A percentile compares a stretch with the other conserved stretches of the same genome.
These are phyloP conservation scores for Andrographis paniculata DNA, from an alignment of 305 asterid genomes.

Conservation along the genomic window DNA sequence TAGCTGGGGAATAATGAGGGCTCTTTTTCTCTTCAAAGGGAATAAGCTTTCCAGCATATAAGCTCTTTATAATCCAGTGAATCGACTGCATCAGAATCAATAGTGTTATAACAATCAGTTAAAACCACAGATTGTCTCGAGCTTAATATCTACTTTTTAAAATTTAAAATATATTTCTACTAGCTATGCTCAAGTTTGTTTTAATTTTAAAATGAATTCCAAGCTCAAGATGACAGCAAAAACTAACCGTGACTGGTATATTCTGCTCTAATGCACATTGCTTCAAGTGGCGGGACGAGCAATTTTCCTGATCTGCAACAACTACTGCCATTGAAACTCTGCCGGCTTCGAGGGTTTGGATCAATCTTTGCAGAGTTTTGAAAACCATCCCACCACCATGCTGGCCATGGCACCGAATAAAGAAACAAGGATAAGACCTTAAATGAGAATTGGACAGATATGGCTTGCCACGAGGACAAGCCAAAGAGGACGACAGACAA, in stretches of 20 bases:
- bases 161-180: no score
- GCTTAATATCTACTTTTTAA: no score
- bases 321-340: conserved; percentile 43
- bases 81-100: conserved; percentile 44
- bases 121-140: background rate
- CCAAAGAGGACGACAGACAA: no score
- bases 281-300: conserved; percentile 66
- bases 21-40: conserved; percentile 37
- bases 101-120: conserved; percentile 7
- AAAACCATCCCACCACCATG: conserved; percentile 80
- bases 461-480: no score
- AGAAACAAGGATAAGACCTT: conserved; percentile 9
- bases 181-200: background rate
- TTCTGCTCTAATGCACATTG: conserved; percentile 64
- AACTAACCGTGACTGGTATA: conserved; percentile 51
- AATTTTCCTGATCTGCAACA: conserved; percentile 44
- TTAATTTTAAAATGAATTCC: no score
- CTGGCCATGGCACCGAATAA: conserved; percentile 31
- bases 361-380: conserved; percentile 52
- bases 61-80: conserved; percentile 68
- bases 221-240: conserved; percentile 14
- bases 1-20: conserved; percentile 21
- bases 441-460: conserved; percentile 12
- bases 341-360: conserved; percentile 49
- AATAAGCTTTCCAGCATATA: conserved; percentile 52